These are phyloP conservation scores for Lecanosticta acicola DNA, from an alignment of 2,329 filamentous ascomycete genomes.

Conservation along the genomic window DNA sequence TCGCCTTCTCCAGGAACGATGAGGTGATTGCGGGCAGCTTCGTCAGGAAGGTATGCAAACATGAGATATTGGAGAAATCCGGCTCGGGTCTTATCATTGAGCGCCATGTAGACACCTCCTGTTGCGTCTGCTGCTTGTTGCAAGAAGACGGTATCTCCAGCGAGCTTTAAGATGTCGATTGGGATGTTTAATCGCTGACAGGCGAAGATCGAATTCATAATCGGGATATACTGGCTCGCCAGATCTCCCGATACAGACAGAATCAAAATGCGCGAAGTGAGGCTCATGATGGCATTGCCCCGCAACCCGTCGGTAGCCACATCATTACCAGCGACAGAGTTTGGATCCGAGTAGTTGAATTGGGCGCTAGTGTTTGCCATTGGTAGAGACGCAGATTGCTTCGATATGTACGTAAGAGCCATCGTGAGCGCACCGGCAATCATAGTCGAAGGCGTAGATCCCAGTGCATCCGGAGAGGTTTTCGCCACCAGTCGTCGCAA, in stretches of 20 bases:
- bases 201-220: constrained; percentile 98
- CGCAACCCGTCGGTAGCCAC: constrained; percentile 41
- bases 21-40: constrained; percentile 57
- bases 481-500: constrained; percentile 65
- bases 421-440: constrained; percentile 87
- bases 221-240: constrained; percentile 86
- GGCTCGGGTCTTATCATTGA: constrained; percentile 28
- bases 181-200: constrained; percentile 82
- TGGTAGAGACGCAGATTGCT: constrained; percentile 51
- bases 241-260: constrained; percentile 85
- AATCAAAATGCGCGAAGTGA: constrained; percentile 80
- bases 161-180: constrained; percentile 84
- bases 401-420: constrained; percentile 85
- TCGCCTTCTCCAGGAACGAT: constrained; percentile 70
- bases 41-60: constrained; percentile 82
- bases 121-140: constrained; percentile 82
- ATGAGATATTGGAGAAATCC: constrained; percentile 89
- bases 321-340: constrained; percentile 48
- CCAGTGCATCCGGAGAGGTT: constrained; percentile 61
- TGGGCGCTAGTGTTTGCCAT: constrained; percentile 48
- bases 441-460: constrained; percentile 69
- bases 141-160: constrained; percentile 81
- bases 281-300: constrained; percentile 38
- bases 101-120: constrained; percentile 62
- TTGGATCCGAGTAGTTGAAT: constrained; percentile 54